Evolutionary conservation across 805 yeast genomes (phyloP).

Genomic region (Candida wancherniae): DNA sequence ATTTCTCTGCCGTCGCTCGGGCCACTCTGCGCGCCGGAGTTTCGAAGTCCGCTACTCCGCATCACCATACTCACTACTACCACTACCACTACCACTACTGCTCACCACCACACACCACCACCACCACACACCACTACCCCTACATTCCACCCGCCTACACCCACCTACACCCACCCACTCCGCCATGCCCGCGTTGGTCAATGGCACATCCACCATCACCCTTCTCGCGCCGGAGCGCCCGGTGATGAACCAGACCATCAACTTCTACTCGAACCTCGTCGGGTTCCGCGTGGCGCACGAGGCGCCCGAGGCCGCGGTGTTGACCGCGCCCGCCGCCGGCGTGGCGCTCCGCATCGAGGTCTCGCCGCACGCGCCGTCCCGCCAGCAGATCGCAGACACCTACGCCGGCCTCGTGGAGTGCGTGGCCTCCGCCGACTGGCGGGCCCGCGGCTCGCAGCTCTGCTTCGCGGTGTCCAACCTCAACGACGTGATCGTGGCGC

Average conservation of each 20-base stretch:
- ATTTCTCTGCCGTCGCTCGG: too few species aligned
- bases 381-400: slow-evolving; percentile 17
- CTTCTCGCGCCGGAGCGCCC: slow-evolving; percentile 48
- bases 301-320: slow-evolving; percentile 14
- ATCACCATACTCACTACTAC: too few species aligned
- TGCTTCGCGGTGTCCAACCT: slow-evolving; percentile 45
- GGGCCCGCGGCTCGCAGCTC: slow-evolving; percentile 40
- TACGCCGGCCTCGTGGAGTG: slow-evolving; percentile 11
- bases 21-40: too few species aligned
- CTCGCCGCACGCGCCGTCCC: slow-evolving; percentile 10
- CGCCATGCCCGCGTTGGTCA: slow-evolving; percentile 33
- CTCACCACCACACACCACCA: too few species aligned
- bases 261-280: slow-evolving; percentile 52
- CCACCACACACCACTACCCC: too few species aligned
- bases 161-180: neutral
- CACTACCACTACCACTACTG: too few species aligned
- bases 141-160: neutral
- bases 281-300: slow-evolving; percentile 24
- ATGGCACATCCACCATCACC: slow-evolving; percentile 51
- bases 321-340: slow-evolving; percentile 21
- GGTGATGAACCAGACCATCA: slow-evolving; percentile 42
- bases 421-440: slow-evolving; percentile 42
- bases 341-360: slow-evolving; percentile 21
- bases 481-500: slow-evolving; percentile 30
- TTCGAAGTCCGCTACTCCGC: too few species aligned